Conservation (phyloP, 78 protist genomes). For the Emiliania huxleyi region DNA sequence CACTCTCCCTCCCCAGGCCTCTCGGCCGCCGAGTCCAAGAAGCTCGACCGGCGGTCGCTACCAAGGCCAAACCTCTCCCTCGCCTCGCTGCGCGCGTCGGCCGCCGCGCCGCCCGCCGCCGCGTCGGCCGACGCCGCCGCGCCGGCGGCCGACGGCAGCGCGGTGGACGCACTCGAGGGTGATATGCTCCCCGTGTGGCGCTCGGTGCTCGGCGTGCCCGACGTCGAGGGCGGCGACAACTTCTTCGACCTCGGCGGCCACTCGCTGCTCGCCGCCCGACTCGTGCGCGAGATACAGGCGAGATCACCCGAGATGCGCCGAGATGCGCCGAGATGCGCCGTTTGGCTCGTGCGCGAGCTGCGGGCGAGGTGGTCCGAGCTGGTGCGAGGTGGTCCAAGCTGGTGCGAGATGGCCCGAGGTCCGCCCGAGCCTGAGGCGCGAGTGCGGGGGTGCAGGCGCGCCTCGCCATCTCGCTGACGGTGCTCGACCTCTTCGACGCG, state of each 20-base stretch:
- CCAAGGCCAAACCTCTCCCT: neutral
- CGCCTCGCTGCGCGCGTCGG: neutral
- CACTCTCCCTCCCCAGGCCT: neutral
- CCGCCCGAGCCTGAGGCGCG: no score
- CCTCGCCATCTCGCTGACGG: neutral
- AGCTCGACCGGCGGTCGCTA: neutral
- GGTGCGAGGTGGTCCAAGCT: no score
- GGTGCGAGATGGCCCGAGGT: no score
- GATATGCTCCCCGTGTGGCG: neutral
- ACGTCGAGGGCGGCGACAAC: conserved; percentile 1
- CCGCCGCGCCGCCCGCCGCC: neutral
- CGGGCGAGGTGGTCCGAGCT: no score
- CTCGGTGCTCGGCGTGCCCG: neutral
- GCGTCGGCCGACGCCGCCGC: neutral
- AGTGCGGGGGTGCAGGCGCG: neutral
- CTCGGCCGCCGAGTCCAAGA: neutral
- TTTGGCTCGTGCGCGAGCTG: no score
- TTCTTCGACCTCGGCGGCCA: conserved; percentile 49
- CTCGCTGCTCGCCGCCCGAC: conserved; percentile 28
- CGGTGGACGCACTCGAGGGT: neutral
- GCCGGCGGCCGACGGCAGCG: neutral
- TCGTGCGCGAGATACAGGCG: no score
- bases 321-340: no score
- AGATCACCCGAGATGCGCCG: no score
- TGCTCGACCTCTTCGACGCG: conserved; percentile 34